These are phyloP conservation scores for Dactylis glomerata DNA, from an alignment of 176 grass and related monocot species.

Conservation along the genomic window DNA sequence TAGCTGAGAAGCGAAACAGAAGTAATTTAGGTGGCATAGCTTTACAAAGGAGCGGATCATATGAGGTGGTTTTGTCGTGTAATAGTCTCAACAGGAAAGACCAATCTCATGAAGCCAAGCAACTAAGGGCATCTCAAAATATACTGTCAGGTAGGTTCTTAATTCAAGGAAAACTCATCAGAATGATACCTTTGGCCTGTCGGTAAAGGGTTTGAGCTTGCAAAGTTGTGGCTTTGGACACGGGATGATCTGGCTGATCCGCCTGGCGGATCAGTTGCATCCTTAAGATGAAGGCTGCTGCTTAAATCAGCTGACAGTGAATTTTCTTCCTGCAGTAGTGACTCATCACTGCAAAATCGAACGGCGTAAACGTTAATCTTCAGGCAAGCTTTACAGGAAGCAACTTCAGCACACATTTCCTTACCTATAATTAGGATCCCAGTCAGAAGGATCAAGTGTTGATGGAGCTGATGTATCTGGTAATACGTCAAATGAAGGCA, in stretches of 20 bases:
- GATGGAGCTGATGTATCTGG: constrained; percentile 62
- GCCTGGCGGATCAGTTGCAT: constrained; percentile 29
- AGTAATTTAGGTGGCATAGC: not conserved
- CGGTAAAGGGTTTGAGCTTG: constrained; percentile 46
- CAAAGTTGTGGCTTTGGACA: constrained; percentile 54
- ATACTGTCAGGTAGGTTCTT: not conserved
- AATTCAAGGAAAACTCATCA: not conserved
- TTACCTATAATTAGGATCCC: constrained; percentile 98
- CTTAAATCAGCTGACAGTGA: constrained; percentile 63
- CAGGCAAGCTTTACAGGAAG: constrained; percentile 19
- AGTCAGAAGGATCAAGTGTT: constrained; percentile 67
- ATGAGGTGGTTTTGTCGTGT: not conserved
- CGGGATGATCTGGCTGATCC: constrained; percentile 37
- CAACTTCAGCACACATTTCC: constrained; percentile 17
- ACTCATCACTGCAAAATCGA: constrained; percentile 72
- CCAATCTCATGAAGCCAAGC: not conserved
- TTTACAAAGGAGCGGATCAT: not conserved
- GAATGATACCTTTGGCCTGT: constrained; percentile 64
- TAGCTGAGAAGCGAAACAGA: constrained; percentile 19
- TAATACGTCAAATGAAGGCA: constrained; percentile 24
- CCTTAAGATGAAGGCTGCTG: constrained; percentile 41
- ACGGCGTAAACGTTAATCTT: constrained; percentile 2
- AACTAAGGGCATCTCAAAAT: not conserved
- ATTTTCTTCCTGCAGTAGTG: constrained; percentile 85
- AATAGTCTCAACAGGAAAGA: not conserved